Evolutionary conservation across 2,329 filamentous ascomycete species (phyloP).

Genomic region (Cladorrhinum sp.): DNA sequence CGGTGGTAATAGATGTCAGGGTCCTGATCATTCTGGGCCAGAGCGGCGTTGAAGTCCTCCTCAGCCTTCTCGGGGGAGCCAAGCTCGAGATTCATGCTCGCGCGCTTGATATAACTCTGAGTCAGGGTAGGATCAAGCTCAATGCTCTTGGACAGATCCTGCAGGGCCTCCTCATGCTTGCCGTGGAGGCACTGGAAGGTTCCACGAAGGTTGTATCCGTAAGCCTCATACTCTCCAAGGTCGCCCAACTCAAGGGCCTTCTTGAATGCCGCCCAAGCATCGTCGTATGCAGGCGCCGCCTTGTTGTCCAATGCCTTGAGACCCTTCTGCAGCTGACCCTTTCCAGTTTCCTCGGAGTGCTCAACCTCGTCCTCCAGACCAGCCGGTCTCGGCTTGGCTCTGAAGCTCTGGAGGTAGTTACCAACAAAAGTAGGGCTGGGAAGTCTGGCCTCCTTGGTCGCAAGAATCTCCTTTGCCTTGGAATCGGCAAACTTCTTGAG

Average conservation of each 20-base stretch:
- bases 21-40: slow-evolving; percentile 80
- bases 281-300: slow-evolving; percentile 87
- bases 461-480: slow-evolving; percentile 87
- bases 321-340: slow-evolving; percentile 81
- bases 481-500: slow-evolving; percentile 96
- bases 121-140: slow-evolving; percentile 84
- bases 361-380: slow-evolving; percentile 82
- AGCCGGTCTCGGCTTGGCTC: slow-evolving; percentile 71
- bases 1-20: slow-evolving; percentile 99
- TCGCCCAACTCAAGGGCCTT: slow-evolving; percentile 80
- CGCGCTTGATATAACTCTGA: slow-evolving; percentile 98
- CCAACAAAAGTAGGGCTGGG: slow-evolving; percentile 95
- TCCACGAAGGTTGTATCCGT: slow-evolving; percentile 94
- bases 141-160: slow-evolving; percentile 88
- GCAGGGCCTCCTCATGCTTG: slow-evolving; percentile 77
- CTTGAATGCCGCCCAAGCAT: slow-evolving; percentile 82
- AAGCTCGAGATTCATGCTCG: slow-evolving; percentile 94
- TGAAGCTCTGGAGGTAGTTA: slow-evolving; percentile 99
- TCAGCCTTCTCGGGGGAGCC: slow-evolving; percentile 84
- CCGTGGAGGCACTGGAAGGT: slow-evolving; percentile 93
- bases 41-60: slow-evolving; percentile 80
- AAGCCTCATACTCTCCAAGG: slow-evolving; percentile 78
- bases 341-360: slow-evolving; percentile 72
- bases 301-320: slow-evolving; percentile 77
- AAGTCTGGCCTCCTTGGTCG: slow-evolving; percentile 80